Conservation (phyloP, 2,329 filamentous ascomycete genomes). For the Verticillium nubilum region DNA sequence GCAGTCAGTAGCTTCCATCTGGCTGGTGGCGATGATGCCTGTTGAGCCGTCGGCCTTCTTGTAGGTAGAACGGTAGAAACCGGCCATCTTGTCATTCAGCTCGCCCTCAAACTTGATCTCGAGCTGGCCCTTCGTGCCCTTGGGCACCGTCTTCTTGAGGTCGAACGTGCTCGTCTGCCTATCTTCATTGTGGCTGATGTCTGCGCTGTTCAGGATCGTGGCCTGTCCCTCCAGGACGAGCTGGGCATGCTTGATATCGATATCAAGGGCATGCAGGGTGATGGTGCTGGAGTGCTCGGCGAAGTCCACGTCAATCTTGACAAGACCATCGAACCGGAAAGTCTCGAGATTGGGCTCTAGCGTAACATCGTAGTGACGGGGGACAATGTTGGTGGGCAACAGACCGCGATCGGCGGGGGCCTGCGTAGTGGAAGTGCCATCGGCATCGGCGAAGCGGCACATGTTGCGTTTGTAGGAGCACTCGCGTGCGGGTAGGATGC, state of each 20-base stretch:
- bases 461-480: conserved; percentile 13
- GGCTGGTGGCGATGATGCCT: conserved; percentile 80
- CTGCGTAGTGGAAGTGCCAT: conserved; percentile 6
- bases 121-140: conserved; percentile 68
- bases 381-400: conserved; percentile 85
- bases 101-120: conserved; percentile 62
- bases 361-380: conserved; percentile 85
- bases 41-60: conserved; percentile 74
- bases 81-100: conserved; percentile 93
- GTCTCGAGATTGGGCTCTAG: conserved; percentile 87
- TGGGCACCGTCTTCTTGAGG: conserved; percentile 67
- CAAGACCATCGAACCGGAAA: conserved; percentile 80
- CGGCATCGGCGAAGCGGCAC: conserved; percentile 10
- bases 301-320: conserved; percentile 83
- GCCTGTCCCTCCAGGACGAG: conserved; percentile 17
- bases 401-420: conserved; percentile 59
- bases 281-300: conserved; percentile 78
- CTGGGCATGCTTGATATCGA: conserved; percentile 68
- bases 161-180: conserved; percentile 77
- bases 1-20: conserved; percentile 96
- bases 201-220: conserved; percentile 52
- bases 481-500: conserved; percentile 6
- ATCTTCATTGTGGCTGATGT: conserved; percentile 69
- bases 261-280: conserved; percentile 80
- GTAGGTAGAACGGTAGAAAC: conserved; percentile 94